Evolutionary conservation across 2,329 filamentous ascomycete species (phyloP).

Genomic region (Falciphora oryzae): DNA sequence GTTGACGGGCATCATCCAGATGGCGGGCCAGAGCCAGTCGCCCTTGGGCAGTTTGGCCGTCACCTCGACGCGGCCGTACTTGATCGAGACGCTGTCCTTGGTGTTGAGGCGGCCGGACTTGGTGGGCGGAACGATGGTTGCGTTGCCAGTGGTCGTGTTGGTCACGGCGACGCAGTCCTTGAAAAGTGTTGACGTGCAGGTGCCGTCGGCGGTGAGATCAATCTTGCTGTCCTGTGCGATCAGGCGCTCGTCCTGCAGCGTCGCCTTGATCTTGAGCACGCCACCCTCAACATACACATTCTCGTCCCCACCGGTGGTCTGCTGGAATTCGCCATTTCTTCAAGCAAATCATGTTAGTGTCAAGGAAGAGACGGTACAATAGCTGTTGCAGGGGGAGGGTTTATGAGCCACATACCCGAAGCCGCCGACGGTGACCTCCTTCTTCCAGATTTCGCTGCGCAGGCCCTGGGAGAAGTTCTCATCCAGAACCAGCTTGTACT

Average conservation of each 20-base stretch:
- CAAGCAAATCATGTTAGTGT: slow-evolving; percentile 5
- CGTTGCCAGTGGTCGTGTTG: slow-evolving; percentile 64
- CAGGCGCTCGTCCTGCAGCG: slow-evolving; percentile 62
- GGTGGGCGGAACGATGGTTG: slow-evolving; percentile 70
- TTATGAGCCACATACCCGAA: slow-evolving; percentile 55
- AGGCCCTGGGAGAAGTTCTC: slow-evolving; percentile 59
- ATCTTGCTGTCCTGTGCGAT: slow-evolving; percentile 62
- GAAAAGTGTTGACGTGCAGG: slow-evolving; percentile 58
- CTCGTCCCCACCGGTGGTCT: slow-evolving; percentile 65
- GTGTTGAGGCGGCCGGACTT: slow-evolving; percentile 76
- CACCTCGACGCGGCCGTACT: slow-evolving; percentile 77
- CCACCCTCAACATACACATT: slow-evolving; percentile 70
- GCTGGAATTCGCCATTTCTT: slow-evolving; percentile 76
- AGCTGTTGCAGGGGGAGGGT: not conserved
- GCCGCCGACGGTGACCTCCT: slow-evolving; percentile 69
- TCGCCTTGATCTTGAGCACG: slow-evolving; percentile 68
- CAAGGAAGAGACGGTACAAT: not conserved
- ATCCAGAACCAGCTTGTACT: slow-evolving; percentile 62
- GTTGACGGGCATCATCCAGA: slow-evolving; percentile 78
- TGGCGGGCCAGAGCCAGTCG: slow-evolving; percentile 90
- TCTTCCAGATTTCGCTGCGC: slow-evolving; percentile 60
- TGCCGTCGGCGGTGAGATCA: slow-evolving; percentile 59
- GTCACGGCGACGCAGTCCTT: slow-evolving; percentile 63
- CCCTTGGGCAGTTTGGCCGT: slow-evolving; percentile 68
- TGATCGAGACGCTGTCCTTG: slow-evolving; percentile 63